Evolutionary conservation across 257 asterid species (phyloP).

Genomic region (Salvia miltiorrhiza): DNA sequence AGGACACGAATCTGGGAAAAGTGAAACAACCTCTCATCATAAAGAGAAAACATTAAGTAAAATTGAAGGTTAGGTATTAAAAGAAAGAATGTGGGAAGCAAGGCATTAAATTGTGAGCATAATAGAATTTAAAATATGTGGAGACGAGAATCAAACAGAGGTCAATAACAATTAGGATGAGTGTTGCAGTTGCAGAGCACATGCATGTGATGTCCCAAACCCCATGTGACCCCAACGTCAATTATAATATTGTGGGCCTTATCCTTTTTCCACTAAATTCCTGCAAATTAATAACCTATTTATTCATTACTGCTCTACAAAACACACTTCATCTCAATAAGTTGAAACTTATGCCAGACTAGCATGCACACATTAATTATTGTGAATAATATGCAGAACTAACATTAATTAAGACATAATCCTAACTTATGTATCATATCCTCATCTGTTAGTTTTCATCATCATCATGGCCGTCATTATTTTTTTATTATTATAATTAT

Average conservation of each 20-base stretch:
- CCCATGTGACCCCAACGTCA: conserved; percentile 46
- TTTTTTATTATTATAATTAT: neutral
- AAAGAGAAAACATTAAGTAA: neutral
- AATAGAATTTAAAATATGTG: conserved; percentile 7
- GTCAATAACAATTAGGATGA: conserved; percentile 45
- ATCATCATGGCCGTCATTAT: neutral
- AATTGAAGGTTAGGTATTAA: neutral
- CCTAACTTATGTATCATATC: neutral
- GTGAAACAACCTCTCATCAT: too few relatives aligned
- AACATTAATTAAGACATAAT: neutral
- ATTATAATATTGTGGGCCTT: conserved; percentile 20
- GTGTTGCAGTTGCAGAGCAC: conserved; percentile 27
- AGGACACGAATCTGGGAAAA: too few relatives aligned
- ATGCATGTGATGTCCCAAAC: conserved; percentile 46
- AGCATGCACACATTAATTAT: neutral
- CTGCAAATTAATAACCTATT: conserved; percentile 5
- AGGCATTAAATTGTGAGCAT: conserved; percentile 19
- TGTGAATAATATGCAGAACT: too few relatives aligned
- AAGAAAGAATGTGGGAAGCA: neutral
- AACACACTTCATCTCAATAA: neutral
- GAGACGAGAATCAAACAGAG: conserved; percentile 31
- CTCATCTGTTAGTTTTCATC: neutral
- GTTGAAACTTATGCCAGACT: neutral
- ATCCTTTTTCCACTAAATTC: conserved; percentile 25
- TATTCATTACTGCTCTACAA: neutral